Evolutionary conservation across 331 rosid species (phyloP).

Genomic region (Quercus lobata): DNA sequence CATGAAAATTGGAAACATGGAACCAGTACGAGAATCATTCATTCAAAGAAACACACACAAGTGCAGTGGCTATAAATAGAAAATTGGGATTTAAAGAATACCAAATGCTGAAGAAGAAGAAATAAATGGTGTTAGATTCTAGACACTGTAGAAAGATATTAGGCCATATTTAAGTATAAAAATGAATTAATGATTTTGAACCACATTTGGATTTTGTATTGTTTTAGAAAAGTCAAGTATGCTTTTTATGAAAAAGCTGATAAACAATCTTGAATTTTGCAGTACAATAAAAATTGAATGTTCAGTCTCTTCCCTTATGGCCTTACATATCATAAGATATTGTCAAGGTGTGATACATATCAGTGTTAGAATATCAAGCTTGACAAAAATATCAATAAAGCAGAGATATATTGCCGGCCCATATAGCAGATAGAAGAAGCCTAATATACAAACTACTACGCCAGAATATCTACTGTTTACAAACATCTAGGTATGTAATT

Average conservation of each 20-base stretch:
- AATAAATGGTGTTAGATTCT: not conserved
- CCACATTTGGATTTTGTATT: not conserved
- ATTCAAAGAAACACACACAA: not conserved
- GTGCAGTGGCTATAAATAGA: not conserved
- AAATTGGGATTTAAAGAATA: not conserved
- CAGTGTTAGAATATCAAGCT: not conserved
- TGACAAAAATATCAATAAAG: not conserved
- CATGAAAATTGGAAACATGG: not conserved
- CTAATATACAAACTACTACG: not conserved
- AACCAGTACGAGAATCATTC: not conserved
- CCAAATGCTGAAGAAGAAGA: not conserved
- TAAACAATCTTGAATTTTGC: not conserved
- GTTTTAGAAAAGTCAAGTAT: not conserved
- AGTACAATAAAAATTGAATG: not conserved
- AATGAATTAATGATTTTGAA: not conserved
- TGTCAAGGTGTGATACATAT: too few relatives aligned
- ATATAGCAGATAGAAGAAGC: not conserved
- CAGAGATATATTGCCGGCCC: not conserved
- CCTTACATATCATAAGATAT: too few relatives aligned
- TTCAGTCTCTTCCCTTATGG: too few relatives aligned
- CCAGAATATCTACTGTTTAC: not conserved
- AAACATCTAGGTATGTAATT: not conserved
- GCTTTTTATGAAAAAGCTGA: not conserved
- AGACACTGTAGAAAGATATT: not conserved
- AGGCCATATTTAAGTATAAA: not conserved